Percentiles rank a stretch among this genome's conserved stretches.
phyloP scores from a whole-genome alignment of 176 grass and related monocot genomes.

The Areca catechu region DNA sequence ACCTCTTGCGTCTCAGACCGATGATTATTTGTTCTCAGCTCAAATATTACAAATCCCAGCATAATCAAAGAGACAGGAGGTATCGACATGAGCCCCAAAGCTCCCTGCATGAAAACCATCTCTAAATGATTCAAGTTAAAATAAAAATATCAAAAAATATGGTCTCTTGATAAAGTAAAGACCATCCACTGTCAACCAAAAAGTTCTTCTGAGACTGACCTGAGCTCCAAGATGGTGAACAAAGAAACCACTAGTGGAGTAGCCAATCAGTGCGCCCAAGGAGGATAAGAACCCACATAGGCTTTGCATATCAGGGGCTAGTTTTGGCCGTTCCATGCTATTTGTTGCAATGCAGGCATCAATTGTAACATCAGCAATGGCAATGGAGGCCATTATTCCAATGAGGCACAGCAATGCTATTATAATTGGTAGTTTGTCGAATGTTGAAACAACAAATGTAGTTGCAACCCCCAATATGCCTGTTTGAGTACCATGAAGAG shows the following conservation, averaged over 20 bases:
- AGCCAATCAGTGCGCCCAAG: conserved; percentile 67
- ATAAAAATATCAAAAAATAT: too few relatives aligned
- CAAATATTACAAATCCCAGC: conserved; percentile 65
- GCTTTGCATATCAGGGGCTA: conserved; percentile 87
- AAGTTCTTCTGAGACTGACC: conserved; percentile 19
- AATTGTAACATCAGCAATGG: conserved; percentile 80
- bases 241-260: conserved; percentile 66
- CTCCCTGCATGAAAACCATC: conserved; percentile 39
- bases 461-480: conserved; percentile 48
- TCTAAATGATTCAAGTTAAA: not conserved
- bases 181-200: too few relatives aligned
- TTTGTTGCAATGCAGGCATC: conserved; percentile 92
- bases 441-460: conserved; percentile 32
- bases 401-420: conserved; percentile 60
- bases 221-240: conserved; percentile 69
- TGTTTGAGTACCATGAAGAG: not conserved
- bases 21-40: conserved; percentile 43
- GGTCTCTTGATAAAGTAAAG: too few relatives aligned
- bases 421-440: conserved; percentile 33
- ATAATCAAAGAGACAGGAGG: conserved; percentile 46
- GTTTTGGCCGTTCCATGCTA: conserved; percentile 65
- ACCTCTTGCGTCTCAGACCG: conserved; percentile 60
- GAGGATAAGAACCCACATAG: conserved; percentile 69
- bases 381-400: conserved; percentile 55
- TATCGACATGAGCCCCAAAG: conserved; percentile 63